Conservation (phyloP, 805 yeast species). For the Wickerhamiella kurtzmanii region DNA sequence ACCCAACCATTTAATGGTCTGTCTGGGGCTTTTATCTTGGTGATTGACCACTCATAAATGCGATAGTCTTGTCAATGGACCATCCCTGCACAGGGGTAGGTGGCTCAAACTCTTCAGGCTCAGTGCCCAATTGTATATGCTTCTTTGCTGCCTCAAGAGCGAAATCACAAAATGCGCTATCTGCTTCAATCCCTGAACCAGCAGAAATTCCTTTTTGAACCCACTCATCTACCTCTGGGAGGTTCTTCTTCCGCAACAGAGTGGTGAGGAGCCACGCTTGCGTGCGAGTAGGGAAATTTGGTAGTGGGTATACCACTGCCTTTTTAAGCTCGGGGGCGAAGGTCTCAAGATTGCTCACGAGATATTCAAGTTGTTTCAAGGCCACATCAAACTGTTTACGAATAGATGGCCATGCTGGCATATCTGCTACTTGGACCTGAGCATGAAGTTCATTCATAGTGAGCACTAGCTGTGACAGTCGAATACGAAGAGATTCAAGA, state of each 20-base stretch:
- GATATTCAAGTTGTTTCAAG: constrained; percentile 65
- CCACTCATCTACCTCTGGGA: constrained; percentile 90
- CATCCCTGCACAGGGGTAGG: constrained; percentile 11
- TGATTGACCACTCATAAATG: constrained; percentile 14
- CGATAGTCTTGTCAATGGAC: constrained; percentile 16
- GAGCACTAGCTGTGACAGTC: constrained; percentile 33
- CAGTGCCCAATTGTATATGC: constrained; percentile 27
- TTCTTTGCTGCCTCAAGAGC: constrained; percentile 44
- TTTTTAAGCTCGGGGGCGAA: constrained; percentile 45
- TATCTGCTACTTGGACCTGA: constrained; percentile 35
- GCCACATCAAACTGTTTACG: constrained; percentile 78
- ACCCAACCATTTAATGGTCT: background rate
- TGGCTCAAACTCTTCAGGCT: constrained; percentile 16
- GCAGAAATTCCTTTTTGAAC: constrained; percentile 32
- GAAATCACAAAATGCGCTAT: constrained; percentile 57
- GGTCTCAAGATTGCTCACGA: constrained; percentile 54
- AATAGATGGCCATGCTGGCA: constrained; percentile 48
- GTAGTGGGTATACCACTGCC: constrained; percentile 73
- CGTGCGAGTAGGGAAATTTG: constrained; percentile 71
- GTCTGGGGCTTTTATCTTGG: background rate
- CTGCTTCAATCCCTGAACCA: constrained; percentile 25
- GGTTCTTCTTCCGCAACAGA: constrained; percentile 67
- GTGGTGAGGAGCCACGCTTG: constrained; percentile 77
- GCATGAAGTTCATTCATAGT: constrained; percentile 45
- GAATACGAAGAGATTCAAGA: constrained; percentile 16